phyloP scores from a whole-genome alignment of 768 basidiomycete genomes.

The Lentinula boryana region DNA sequence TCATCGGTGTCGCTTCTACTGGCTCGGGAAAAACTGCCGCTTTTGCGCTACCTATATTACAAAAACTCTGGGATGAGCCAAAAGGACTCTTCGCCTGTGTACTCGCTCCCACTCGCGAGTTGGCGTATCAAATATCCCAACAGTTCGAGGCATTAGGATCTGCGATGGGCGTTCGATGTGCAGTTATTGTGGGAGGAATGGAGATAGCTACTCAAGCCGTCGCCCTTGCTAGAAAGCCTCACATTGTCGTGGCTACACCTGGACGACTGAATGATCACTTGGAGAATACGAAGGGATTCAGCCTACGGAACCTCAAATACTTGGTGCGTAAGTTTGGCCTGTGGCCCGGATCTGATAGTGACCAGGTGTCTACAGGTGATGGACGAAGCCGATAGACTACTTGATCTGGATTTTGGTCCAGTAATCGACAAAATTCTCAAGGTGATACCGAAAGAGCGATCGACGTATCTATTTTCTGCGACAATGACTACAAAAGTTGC shows the following conservation, averaged over 20 bases:
- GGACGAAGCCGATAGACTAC: slow-evolving; percentile 37
- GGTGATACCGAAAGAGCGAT: slow-evolving; percentile 57
- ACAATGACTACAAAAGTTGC: slow-evolving; percentile 73
- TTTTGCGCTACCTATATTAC: slow-evolving; percentile 92
- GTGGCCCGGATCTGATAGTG: slow-evolving; percentile 18
- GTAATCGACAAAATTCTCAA: slow-evolving; percentile 65
- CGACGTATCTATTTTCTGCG: slow-evolving; percentile 63
- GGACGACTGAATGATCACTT: slow-evolving; percentile 86
- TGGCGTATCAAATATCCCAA: slow-evolving; percentile 97
- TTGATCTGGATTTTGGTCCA: slow-evolving; percentile 64
- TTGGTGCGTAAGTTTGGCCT: background rate
- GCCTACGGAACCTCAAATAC: slow-evolving; percentile 3
- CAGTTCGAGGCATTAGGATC: slow-evolving; percentile 91
- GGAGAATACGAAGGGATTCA: slow-evolving; percentile 7
- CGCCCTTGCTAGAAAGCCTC: slow-evolving; percentile 88
- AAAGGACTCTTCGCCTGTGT: slow-evolving; percentile 90
- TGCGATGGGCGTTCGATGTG: slow-evolving; percentile 87
- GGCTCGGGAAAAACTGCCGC: slow-evolving; percentile 98
- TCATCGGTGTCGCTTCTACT: slow-evolving; percentile 97
- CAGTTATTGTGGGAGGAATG: slow-evolving; percentile 87
- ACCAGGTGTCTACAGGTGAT: slow-evolving; percentile 61
- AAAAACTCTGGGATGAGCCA: slow-evolving; percentile 95
- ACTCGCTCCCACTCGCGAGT: slow-evolving; percentile 94
- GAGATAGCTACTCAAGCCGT: slow-evolving; percentile 86
- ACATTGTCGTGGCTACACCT: slow-evolving; percentile 93